Evolutionary conservation across 345 rosid genomes (phyloP), one percentile per base, ranked within the genome.

Genomic region (Populus alba): DNA sequence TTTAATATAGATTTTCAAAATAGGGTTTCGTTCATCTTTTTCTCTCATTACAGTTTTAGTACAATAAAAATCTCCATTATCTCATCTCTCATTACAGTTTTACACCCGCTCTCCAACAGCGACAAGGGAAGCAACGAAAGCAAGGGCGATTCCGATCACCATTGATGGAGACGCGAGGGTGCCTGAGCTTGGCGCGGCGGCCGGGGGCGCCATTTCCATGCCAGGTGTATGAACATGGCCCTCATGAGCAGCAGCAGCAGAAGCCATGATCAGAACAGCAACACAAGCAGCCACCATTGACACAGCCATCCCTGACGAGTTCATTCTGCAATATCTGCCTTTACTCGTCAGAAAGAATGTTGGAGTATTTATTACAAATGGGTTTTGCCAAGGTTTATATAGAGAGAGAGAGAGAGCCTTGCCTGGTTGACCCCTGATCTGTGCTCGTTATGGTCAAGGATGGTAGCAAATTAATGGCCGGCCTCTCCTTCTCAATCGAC

Each of bases 51-150:
- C 37, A 33, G 4, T 33, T 5, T 33, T 33, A 4, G 4, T 33
- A 33, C 0, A 33, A 33, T 33, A 33, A 33, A 33, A 33, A 33
- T 5, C 37, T 33, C 37, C 37, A 33, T 33, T 33, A 33, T 33
- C 37, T 4, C 37, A 33, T 4, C 37, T 33, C 37, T 33, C 37
- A 4, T 33, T 33, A 33, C 37, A 33, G 4, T 33, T 5, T 33
- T 33, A 4, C 9, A 35, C 9, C 33, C 45, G 70, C n/a, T 67
- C 72, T 43, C 72, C 63, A n/a, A 53, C 71, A 51, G 80, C 71
- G 51, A 85, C 71, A 49, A 73, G 53, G 22, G 79, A 59, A 38
- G 74, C 76, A 12, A 85, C 6, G 18, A 79, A 71, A 37, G 83
- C 73, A 13, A 83, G 35, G 71, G 61, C 61, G 8, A 83, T 66